Conservation (phyloP, 2,329 filamentous ascomycete species). For the Piedraia hortae region DNA sequence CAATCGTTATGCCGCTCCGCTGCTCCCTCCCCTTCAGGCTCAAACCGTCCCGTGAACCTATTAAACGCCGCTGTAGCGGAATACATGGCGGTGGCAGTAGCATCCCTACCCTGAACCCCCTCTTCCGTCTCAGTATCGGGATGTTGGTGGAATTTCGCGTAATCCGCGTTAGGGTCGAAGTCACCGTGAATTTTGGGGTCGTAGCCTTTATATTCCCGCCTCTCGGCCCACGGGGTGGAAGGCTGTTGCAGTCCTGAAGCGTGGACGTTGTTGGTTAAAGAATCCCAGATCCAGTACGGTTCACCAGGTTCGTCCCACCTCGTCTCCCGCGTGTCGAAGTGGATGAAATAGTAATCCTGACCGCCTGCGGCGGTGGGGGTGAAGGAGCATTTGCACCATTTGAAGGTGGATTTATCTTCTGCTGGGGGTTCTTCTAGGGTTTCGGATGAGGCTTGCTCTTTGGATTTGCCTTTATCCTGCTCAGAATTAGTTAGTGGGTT, state of each 20-base stretch:
- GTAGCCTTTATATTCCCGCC: conserved; percentile 37
- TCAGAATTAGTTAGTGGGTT: no score
- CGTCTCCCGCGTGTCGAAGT: conserved; percentile 7
- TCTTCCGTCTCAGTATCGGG: conserved; percentile 7
- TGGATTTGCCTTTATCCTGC: no score
- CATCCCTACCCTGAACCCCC: conserved; percentile 1
- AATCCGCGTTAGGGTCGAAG: conserved; percentile 90
- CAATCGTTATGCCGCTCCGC: conserved; percentile 64
- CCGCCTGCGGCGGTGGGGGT: conserved; percentile 2
- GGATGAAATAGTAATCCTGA: conserved; percentile 8
- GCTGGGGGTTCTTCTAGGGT: no score
- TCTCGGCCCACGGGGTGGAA: conserved; percentile 1
- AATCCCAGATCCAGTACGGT: conserved; percentile 11
- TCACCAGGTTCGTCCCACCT: conserved; percentile 9
- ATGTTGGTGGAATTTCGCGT: conserved; percentile 28
- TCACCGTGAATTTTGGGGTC: conserved; percentile 89
- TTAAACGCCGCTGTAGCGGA: conserved; percentile 57
- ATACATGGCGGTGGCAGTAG: no score
- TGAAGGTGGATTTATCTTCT: no score
- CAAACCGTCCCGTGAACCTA: conserved; percentile 65
- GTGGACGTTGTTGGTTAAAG: conserved; percentile 5
- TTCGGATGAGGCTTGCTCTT: no score
- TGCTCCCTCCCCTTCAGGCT: conserved; percentile 34
- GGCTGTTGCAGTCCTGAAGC: conserved; percentile 7
- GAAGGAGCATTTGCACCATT: conserved; percentile 6